Evolutionary conservation across 306 rosid species (phyloP).

Genomic region (Hippophae rhamnoides): DNA sequence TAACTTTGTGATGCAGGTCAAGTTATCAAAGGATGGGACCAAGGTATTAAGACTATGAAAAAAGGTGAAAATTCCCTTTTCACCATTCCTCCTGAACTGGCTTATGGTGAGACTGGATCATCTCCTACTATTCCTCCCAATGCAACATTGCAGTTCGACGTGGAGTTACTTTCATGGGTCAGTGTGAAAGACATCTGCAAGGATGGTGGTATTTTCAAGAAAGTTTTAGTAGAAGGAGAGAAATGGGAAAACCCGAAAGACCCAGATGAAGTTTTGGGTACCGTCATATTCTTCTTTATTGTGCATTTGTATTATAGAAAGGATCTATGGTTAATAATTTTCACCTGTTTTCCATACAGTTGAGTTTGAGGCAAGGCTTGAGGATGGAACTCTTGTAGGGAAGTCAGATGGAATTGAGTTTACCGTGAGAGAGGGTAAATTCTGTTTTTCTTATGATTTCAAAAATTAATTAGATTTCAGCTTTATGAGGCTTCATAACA

Average conservation of each 20-base stretch:
- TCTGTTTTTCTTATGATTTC: too few species aligned
- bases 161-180: constrained; percentile 80
- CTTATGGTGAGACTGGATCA: constrained; percentile 77
- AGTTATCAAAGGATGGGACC: constrained; percentile 95
- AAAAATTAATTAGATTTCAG: not conserved
- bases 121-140: constrained; percentile 85
- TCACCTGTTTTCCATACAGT: constrained; percentile 19
- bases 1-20: constrained; percentile 47
- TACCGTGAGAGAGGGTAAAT: constrained; percentile 40
- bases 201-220: constrained; percentile 90
- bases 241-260: constrained; percentile 93
- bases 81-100: constrained; percentile 72
- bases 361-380: constrained; percentile 43
- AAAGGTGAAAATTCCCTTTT: constrained; percentile 78
- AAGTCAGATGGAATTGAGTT: constrained; percentile 39
- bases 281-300: too few species aligned
- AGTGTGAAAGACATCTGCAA: constrained; percentile 77
- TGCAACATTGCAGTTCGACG: constrained; percentile 78
- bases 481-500: not conserved
- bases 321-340: too few species aligned
- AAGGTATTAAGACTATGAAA: constrained; percentile 83
- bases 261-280: constrained; percentile 11
- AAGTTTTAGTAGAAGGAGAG: constrained; percentile 63
- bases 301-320: too few species aligned
- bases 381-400: constrained; percentile 32